phyloP scores from a whole-genome alignment of 2,329 filamentous ascomycete genomes.

The Calonectria leucothoes region DNA sequence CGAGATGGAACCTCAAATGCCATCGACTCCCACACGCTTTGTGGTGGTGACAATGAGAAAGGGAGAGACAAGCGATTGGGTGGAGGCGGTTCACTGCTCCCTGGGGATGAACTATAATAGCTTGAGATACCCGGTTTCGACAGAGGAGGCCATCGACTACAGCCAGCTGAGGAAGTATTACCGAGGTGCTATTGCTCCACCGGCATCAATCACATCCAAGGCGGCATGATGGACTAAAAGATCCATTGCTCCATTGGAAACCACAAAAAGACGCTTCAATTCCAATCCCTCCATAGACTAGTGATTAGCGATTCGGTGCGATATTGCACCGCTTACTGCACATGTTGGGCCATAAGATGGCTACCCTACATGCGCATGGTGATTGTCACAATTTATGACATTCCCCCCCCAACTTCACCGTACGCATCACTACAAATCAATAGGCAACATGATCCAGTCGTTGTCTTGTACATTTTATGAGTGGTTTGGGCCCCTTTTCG shows the following conservation, averaged over 20 bases:
- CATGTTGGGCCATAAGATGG: not conserved
- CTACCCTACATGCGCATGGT: not conserved
- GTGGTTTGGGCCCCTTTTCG: slow-evolving; percentile 43
- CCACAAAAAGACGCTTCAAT: no score
- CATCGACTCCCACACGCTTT: slow-evolving; percentile 14
- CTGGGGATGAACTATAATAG: slow-evolving; percentile 16
- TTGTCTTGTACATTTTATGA: slow-evolving; percentile 26
- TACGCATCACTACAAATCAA: not conserved
- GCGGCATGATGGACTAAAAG: not conserved
- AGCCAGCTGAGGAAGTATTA: slow-evolving; percentile 11
- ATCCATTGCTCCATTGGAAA: not conserved
- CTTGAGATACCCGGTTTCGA: slow-evolving; percentile 9
- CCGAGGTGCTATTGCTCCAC: not conserved
- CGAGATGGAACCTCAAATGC: slow-evolving; percentile 9
- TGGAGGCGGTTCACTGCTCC: slow-evolving; percentile 16
- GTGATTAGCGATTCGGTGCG: slow-evolving; percentile 1
- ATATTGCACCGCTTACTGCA: slow-evolving; percentile 30
- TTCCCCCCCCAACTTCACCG: not conserved
- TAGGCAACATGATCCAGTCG: slow-evolving; percentile 8
- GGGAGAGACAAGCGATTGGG: slow-evolving; percentile 18
- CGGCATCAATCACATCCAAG: not conserved
- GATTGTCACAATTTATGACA: not conserved
- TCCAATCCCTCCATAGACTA: not conserved
- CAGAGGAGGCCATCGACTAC: slow-evolving; percentile 1
- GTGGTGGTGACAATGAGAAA: slow-evolving; percentile 23